Conservation (phyloP, 306 rosid species). For the Malus asiatica region DNA sequence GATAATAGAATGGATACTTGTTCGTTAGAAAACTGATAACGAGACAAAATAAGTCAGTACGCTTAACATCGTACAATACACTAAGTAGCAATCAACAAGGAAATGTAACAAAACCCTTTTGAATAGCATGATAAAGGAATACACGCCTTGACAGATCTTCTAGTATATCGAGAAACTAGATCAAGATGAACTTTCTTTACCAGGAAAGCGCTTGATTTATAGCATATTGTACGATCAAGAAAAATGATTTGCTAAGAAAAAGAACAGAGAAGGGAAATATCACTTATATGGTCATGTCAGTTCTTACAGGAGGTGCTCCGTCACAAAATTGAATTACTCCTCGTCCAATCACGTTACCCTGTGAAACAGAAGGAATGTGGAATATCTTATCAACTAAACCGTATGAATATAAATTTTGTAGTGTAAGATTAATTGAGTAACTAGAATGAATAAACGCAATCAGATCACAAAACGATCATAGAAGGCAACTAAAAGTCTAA, state of each 20-base stretch:
- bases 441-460: not conserved
- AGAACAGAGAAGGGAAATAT: not conserved
- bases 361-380: slow-evolving; percentile 13
- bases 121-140: not conserved
- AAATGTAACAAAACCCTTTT: not conserved
- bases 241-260: not conserved
- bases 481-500: not conserved
- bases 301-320: slow-evolving; percentile 80
- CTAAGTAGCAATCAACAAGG: not conserved
- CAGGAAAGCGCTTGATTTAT: not conserved
- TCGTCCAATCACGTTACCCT: slow-evolving; percentile 75
- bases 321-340: slow-evolving; percentile 76
- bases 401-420: not conserved
- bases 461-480: not conserved
- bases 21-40: not conserved
- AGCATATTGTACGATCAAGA: not conserved
- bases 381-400: not conserved
- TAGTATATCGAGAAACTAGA: not conserved
- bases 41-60: not conserved
- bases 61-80: not conserved
- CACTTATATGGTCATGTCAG: slow-evolving; percentile 8
- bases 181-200: not conserved
- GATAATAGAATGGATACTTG: not conserved
- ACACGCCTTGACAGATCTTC: not conserved
- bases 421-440: not conserved